A percentile compares a stretch with the other conserved stretches of the same genome.
Conservation (phyloP, 2,329 filamentous ascomycete species). For the Colletotrichum sp. region DNA sequence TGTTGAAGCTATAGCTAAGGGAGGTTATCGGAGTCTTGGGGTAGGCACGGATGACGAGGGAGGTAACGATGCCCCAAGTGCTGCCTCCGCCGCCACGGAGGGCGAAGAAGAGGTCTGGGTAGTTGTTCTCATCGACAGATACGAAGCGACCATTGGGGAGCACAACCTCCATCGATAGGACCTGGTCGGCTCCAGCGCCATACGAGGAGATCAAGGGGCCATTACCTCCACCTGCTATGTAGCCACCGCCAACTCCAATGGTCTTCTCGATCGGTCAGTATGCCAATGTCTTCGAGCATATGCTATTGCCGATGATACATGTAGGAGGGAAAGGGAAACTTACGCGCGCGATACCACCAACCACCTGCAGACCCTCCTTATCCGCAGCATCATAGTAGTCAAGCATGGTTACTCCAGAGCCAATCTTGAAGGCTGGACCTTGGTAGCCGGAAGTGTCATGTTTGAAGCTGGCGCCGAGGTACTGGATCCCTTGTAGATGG, state of each 20-base stretch:
- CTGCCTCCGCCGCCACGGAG: constrained; percentile 52
- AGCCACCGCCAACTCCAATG: constrained; percentile 33
- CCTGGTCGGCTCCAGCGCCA: constrained; percentile 40
- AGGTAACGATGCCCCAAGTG: constrained; percentile 48
- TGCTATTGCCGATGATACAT: too few relatives aligned
- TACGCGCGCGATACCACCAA: constrained; percentile 45
- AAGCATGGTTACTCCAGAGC: constrained; percentile 29
- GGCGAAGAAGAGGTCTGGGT: constrained; percentile 53
- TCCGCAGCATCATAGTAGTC: constrained; percentile 28
- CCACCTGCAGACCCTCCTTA: constrained; percentile 26
- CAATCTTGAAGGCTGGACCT: constrained; percentile 31
- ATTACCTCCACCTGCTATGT: constrained; percentile 38
- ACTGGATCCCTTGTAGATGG: neutral
- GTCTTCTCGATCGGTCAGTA: constrained; percentile 27
- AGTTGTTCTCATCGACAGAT: constrained; percentile 36
- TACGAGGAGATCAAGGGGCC: constrained; percentile 33
- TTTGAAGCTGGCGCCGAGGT: constrained; percentile 26
- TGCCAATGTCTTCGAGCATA: too few relatives aligned
- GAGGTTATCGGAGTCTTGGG: constrained; percentile 37
- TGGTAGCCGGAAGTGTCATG: constrained; percentile 18
- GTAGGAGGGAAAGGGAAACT: too few relatives aligned
- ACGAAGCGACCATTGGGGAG: constrained; percentile 35
- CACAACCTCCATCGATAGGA: constrained; percentile 36
- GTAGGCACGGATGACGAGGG: constrained; percentile 46
- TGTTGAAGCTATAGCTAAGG: constrained; percentile 28